A percentile compares a stretch with the other conserved stretches of the same genome.
phyloP scores from a whole-genome alignment of 306 rosid species.

The Trifolium subterraneum region DNA sequence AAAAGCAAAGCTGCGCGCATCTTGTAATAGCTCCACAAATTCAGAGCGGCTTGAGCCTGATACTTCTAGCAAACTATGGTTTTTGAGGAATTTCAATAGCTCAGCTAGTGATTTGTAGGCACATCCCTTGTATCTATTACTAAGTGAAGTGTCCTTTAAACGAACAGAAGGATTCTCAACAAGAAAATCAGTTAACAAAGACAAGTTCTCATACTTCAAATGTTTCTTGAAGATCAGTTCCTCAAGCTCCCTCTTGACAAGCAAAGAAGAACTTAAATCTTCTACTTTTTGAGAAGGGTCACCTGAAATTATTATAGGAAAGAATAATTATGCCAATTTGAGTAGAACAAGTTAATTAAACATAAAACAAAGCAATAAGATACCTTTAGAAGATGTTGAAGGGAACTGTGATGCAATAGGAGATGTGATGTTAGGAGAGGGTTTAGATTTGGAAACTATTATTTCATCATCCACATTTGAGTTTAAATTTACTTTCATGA shows the following conservation, averaged over 20 bases:
- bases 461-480: no score
- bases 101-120: background rate
- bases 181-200: constrained; percentile 16
- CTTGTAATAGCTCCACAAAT: constrained; percentile 26
- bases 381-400: no score
- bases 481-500: no score
- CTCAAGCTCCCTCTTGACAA: constrained; percentile 5
- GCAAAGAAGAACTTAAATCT: no score
- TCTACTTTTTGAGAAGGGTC: no score
- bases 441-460: no score
- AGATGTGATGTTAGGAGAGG: background rate
- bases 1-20: background rate
- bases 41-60: background rate
- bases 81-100: constrained; percentile 20
- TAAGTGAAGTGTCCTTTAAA: background rate
- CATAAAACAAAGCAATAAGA: background rate
- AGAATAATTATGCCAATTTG: background rate
- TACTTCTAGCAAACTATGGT: background rate
- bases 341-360: background rate
- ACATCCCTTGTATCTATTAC: constrained; percentile 11
- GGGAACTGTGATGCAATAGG: no score
- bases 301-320: background rate
- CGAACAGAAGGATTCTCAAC: background rate
- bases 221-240: constrained; percentile 6
- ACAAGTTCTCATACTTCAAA: background rate